phyloP scores from a whole-genome alignment of 441 rosid species.

The Omphalea diandra region DNA sequence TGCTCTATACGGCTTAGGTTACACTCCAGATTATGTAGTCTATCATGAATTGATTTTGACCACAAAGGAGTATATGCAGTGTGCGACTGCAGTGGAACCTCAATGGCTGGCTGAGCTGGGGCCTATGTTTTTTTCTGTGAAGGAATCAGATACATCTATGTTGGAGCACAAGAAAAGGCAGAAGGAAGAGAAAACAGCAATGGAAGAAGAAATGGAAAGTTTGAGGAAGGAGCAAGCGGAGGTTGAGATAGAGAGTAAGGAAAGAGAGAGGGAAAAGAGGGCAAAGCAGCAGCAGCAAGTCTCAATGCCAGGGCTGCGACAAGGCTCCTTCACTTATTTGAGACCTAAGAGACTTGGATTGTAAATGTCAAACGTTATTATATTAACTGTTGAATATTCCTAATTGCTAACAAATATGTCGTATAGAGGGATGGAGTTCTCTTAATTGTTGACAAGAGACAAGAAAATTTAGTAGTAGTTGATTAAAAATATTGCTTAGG shows the following conservation, averaged over 20 bases:
- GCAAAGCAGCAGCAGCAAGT: constrained; percentile 75
- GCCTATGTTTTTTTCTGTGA: constrained; percentile 93
- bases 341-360: constrained; percentile 81
- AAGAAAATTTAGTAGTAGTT: too few species aligned
- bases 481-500: too few species aligned
- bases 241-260: constrained; percentile 49
- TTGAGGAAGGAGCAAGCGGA: constrained; percentile 75
- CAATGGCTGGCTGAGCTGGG: constrained; percentile 96
- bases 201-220: constrained; percentile 97
- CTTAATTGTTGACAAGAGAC: too few species aligned
- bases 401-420: too few species aligned
- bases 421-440: too few species aligned
- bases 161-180: constrained; percentile 90
- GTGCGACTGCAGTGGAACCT: constrained; percentile 91
- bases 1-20: constrained; percentile 84
- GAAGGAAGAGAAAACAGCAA: constrained; percentile 87
- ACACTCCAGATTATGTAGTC: constrained; percentile 86
- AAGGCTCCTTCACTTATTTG: constrained; percentile 57
- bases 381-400: too few species aligned
- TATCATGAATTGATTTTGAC: constrained; percentile 91
- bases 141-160: constrained; percentile 85
- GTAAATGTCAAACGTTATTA: constrained; percentile 16
- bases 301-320: constrained; percentile 63
- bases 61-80: constrained; percentile 94
- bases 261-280: constrained; percentile 58